These are phyloP conservation scores for Sporobolomyces roseus DNA, from an alignment of 768 basidiomycete genomes.

Conservation along the genomic window DNA sequence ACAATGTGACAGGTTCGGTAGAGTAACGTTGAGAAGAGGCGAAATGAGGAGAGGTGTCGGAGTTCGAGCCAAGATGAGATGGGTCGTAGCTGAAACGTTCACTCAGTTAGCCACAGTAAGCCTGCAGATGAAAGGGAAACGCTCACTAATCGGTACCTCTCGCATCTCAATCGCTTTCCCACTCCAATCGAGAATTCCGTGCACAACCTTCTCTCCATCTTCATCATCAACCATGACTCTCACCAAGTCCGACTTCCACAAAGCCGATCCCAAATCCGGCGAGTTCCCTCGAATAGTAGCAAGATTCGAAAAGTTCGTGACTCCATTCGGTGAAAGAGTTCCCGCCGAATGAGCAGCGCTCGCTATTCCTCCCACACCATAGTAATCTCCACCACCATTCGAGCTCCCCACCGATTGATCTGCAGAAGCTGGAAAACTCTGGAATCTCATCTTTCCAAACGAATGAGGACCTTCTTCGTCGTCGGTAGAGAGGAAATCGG, in stretches of 20 bases:
- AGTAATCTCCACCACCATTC: neutral
- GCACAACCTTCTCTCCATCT: constrained; percentile 57
- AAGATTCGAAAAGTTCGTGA: neutral
- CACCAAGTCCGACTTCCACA: constrained; percentile 27
- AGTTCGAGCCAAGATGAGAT: constrained; percentile 82
- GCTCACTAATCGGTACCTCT: constrained; percentile 46
- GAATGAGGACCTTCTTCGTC: constrained; percentile 20
- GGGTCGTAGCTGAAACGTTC: constrained; percentile 69
- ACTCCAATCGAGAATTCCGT: constrained; percentile 71
- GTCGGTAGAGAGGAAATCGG: constrained; percentile 24
- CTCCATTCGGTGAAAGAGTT: neutral
- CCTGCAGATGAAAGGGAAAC: neutral
- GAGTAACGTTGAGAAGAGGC: constrained; percentile 62
- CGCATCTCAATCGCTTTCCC: constrained; percentile 60
- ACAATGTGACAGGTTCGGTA: constrained; percentile 70
- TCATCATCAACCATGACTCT: constrained; percentile 56
- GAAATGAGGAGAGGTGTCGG: constrained; percentile 72
- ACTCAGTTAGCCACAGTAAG: neutral
- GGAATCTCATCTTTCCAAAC: neutral
- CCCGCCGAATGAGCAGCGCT: neutral
- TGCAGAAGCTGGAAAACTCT: constrained; percentile 2
- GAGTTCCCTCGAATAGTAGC: neutral
- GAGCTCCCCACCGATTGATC: neutral
- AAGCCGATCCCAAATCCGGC: neutral
- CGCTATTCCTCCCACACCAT: neutral